These are phyloP conservation scores for Populus ilicifolia DNA, from an alignment of 345 rosid genomes.

Conservation along the genomic window DNA sequence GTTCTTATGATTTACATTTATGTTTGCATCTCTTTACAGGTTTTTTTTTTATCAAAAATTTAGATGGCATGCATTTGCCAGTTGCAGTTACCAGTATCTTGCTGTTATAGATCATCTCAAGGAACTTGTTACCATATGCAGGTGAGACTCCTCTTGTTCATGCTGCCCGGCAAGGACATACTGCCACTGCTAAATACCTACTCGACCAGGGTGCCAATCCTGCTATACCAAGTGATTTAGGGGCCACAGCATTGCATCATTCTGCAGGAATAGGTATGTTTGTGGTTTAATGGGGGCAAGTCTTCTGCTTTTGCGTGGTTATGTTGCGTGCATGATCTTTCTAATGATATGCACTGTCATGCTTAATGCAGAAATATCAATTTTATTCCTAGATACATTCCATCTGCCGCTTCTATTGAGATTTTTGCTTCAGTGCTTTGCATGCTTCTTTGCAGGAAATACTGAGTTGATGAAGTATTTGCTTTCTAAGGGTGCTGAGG, in stretches of 20 bases:
- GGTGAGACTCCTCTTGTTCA: conserved; percentile 93
- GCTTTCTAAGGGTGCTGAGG: conserved; percentile 62
- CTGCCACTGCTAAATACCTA: conserved; percentile 66
- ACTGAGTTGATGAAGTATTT: conserved; percentile 58
- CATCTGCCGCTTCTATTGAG: not conserved
- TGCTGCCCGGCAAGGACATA: conserved; percentile 91
- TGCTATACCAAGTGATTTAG: conserved; percentile 66
- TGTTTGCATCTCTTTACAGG: not conserved
- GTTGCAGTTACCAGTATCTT: not conserved
- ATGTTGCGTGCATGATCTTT: not conserved
- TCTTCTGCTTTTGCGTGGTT: not conserved
- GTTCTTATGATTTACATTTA: not conserved
- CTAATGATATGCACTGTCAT: not conserved
- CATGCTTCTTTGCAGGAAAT: conserved; percentile 48
- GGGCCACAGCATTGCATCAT: conserved; percentile 88
- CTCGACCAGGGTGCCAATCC: conserved; percentile 75
- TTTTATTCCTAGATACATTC: not conserved
- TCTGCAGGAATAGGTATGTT: conserved; percentile 70
- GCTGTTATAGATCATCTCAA: conserved; percentile 1
- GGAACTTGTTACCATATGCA: conserved; percentile 28
- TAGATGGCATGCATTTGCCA: not conserved
- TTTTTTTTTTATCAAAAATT: not conserved
- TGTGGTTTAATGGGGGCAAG: not conserved
- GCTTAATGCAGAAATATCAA: not conserved
- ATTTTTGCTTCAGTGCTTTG: not conserved